phyloP scores from a whole-genome alignment of 2,329 filamentous ascomycete species.

The Penicillium fuscoglaucum region DNA sequence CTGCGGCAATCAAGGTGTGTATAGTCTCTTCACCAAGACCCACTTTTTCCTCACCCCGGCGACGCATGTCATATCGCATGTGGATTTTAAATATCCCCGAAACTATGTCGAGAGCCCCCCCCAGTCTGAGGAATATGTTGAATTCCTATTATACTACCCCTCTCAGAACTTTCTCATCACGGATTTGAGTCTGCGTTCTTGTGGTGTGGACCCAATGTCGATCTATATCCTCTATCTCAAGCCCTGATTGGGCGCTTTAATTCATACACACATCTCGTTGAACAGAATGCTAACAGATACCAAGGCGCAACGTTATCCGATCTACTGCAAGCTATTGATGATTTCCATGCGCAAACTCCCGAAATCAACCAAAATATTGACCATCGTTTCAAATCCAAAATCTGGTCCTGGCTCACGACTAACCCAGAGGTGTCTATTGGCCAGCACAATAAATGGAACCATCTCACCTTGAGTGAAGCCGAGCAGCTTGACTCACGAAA shows the following conservation, averaged over 20 bases:
- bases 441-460: slow-evolving; percentile 42
- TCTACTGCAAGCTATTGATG: slow-evolving; percentile 36
- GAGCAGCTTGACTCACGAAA: slow-evolving; percentile 27
- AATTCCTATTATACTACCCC: neutral
- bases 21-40: slow-evolving; percentile 22
- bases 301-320: slow-evolving; percentile 40
- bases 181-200: neutral
- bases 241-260: neutral
- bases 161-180: neutral
- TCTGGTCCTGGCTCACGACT: slow-evolving; percentile 59
- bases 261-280: neutral
- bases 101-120: neutral
- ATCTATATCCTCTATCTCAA: neutral
- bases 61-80: slow-evolving; percentile 10
- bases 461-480: slow-evolving; percentile 43
- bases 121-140: neutral
- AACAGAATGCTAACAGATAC: slow-evolving; percentile 21
- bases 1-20: slow-evolving; percentile 58
- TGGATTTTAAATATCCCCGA: neutral
- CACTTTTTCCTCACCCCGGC: slow-evolving; percentile 21
- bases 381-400: slow-evolving; percentile 52
- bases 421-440: slow-evolving; percentile 58
- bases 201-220: neutral
- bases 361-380: slow-evolving; percentile 41
- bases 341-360: slow-evolving; percentile 35